Percentiles rank a stretch among this genome's conserved stretches.
Evolutionary conservation across 192 early-diverging fungal genomes (phyloP).

Genomic region (Coemansia sp.): DNA sequence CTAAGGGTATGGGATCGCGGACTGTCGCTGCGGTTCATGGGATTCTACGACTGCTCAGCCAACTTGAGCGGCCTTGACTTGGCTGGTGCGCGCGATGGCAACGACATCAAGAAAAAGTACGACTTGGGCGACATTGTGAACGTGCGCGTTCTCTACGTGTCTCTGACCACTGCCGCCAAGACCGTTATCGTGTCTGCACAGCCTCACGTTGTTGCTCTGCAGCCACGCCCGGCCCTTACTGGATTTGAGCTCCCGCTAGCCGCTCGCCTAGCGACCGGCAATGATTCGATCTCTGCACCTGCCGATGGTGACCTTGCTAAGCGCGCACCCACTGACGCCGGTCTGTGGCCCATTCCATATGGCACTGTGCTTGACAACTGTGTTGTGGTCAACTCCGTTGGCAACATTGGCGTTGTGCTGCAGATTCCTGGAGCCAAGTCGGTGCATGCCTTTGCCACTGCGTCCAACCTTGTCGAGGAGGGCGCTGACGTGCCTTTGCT

Average conservation of each 20-base stretch:
- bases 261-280: slow-evolving; percentile 23
- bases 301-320: slow-evolving; percentile 13
- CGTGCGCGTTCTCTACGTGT: slow-evolving; percentile 77
- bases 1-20: slow-evolving; percentile 68
- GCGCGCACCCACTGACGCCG: slow-evolving; percentile 22
- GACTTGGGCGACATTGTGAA: slow-evolving; percentile 64
- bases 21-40: slow-evolving; percentile 73
- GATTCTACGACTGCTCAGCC: slow-evolving; percentile 75
- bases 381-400: slow-evolving; percentile 64
- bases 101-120: slow-evolving; percentile 61
- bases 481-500: slow-evolving; percentile 58
- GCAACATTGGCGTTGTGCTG: slow-evolving; percentile 66
- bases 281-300: slow-evolving; percentile 3
- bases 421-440: slow-evolving; percentile 47
- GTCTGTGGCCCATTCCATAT: slow-evolving; percentile 64
- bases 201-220: slow-evolving; percentile 62
- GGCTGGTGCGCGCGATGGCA: slow-evolving; percentile 57
- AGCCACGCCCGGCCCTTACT: slow-evolving; percentile 40
- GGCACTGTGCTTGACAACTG: slow-evolving; percentile 73
- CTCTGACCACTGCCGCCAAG: slow-evolving; percentile 66
- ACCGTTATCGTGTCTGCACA: slow-evolving; percentile 61
- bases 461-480: slow-evolving; percentile 73
- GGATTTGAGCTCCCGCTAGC: slow-evolving; percentile 45
- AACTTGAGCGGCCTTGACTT: slow-evolving; percentile 58
- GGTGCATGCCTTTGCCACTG: slow-evolving; percentile 38